Evolutionary conservation across 768 basidiomycete genomes (phyloP), one percentile per base, ranked within the genome.

Genomic region (Leucocoprinus leucothites): DNA sequence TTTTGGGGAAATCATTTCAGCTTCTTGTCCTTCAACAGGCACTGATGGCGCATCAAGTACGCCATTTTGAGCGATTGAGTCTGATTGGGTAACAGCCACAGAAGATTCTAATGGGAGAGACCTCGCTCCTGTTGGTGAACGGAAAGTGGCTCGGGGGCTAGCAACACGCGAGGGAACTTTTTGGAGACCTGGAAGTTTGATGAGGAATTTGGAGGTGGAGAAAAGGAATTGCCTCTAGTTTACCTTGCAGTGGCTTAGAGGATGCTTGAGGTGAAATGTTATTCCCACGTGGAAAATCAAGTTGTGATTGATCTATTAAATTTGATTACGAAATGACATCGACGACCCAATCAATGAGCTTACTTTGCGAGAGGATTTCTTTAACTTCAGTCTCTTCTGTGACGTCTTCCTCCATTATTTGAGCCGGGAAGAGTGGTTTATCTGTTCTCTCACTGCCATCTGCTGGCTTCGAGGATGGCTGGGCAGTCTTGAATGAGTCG

Each of bases 321-420:
- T 43, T 1, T 19, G 14, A 43, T 56, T 48, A 55, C 54, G 40
- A 21, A 49, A 56, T 31, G 31, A 19, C 48, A 56, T 28, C 44
- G 18, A 44, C 16, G 21, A 22, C 21, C 34, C 40, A 28, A 49
- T 48, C 31, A 48, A 24, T 24, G 34, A 48, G 34, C 54, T 49
- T 48, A 56, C 54, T 43, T 49, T 56, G 54, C 26, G 48, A 49
- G 18, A 49, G 21, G 46, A 56, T 56, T 18, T 56, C 47, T 11
- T 48, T 41, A 48, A 48, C 53, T 18, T 55, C 53, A 26, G 44
- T 36, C 26, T 28, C 46, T 48, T 43, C 53, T 43, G 43, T 53
- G 21, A 42, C 41, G 16, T 42, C 40, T 24, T 55, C 41, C 7
- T 28, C 40, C 36, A 28, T 48, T 19, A 36, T 21, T 41, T 31